These are phyloP conservation scores for Aurinia saxatilis DNA, from an alignment of 345 rosid species.

Conservation along the genomic window DNA sequence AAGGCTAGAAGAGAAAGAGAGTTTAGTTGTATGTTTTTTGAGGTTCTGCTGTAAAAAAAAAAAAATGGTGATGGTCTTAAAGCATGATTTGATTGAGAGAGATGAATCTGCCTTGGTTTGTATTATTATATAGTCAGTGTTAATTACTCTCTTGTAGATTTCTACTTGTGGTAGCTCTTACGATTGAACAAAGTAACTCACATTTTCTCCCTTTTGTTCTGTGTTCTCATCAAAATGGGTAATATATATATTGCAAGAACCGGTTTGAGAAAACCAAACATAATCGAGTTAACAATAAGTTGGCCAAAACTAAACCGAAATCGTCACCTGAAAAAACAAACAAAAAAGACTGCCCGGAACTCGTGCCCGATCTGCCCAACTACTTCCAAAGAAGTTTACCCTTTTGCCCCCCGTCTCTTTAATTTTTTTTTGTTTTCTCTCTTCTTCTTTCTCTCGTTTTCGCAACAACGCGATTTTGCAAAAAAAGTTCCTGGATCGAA, in stretches of 20 bases:
- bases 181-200: slow-evolving; percentile 1
- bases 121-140: slow-evolving; percentile 15
- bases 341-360: slow-evolving; percentile 24
- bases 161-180: slow-evolving; percentile 11
- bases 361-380: slow-evolving; percentile 48
- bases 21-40: slow-evolving; percentile 13
- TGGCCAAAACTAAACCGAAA: background rate
- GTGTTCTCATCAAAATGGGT: slow-evolving; percentile 10
- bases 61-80: slow-evolving; percentile 12
- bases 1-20: slow-evolving; percentile 8
- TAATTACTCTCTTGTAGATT: slow-evolving; percentile 6
- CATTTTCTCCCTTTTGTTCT: background rate
- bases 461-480: background rate
- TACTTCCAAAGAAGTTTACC: slow-evolving; percentile 9
- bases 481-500: slow-evolving; percentile 30
- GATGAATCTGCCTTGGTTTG: slow-evolving; percentile 16
- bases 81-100: slow-evolving; percentile 9
- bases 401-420: slow-evolving; percentile 35
- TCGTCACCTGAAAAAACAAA: background rate
- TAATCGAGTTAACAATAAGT: too few species aligned
- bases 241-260: slow-evolving; percentile 15
- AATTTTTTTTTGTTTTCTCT: too few species aligned
- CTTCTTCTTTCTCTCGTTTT: slow-evolving; percentile 14
- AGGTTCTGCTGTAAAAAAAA: slow-evolving; percentile 22
- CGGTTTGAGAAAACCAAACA: slow-evolving; percentile 14